Percentiles rank a stretch among this genome's conserved stretches.
Evolutionary conservation across 2,329 filamentous ascomycete genomes (phyloP).

Genomic region (Ceratocystis eucalypticola): DNA sequence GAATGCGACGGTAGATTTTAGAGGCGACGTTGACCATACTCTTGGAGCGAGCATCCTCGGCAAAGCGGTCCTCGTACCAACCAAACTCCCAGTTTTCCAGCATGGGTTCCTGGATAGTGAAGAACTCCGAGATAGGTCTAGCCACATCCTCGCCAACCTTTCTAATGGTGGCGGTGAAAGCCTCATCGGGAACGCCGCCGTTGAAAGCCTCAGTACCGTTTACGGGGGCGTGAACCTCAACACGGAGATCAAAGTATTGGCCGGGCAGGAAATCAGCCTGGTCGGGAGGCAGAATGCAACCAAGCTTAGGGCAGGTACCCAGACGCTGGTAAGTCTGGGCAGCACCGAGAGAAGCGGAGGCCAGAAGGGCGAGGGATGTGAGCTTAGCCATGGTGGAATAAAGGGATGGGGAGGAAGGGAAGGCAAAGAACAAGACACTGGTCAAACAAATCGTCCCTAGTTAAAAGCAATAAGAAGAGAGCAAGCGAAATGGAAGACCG

Average conservation of each 20-base stretch:
- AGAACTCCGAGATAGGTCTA: constrained; percentile 49
- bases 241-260: constrained; percentile 70
- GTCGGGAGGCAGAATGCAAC: constrained; percentile 47
- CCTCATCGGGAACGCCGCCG: constrained; percentile 53
- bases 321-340: constrained; percentile 48
- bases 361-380: constrained; percentile 16
- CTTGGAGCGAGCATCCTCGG: constrained; percentile 53
- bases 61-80: constrained; percentile 79
- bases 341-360: constrained; percentile 22
- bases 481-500: constrained; percentile 5
- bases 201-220: constrained; percentile 71
- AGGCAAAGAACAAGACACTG: constrained; percentile 4
- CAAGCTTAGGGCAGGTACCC: constrained; percentile 44
- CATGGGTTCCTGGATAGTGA: constrained; percentile 54
- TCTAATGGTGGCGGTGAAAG: constrained; percentile 61
- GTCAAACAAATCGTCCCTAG: constrained; percentile 6
- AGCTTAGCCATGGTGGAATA: constrained; percentile 13
- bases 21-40: constrained; percentile 67
- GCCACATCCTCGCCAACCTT: constrained; percentile 43
- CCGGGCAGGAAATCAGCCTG: constrained; percentile 70
- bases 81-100: constrained; percentile 70
- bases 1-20: constrained; percentile 63
- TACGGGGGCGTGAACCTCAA: constrained; percentile 67
- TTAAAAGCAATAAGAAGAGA: background rate
- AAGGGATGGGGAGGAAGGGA: background rate